phyloP scores from a whole-genome alignment of 768 basidiomycete species.

The Boletus insuetus region DNA sequence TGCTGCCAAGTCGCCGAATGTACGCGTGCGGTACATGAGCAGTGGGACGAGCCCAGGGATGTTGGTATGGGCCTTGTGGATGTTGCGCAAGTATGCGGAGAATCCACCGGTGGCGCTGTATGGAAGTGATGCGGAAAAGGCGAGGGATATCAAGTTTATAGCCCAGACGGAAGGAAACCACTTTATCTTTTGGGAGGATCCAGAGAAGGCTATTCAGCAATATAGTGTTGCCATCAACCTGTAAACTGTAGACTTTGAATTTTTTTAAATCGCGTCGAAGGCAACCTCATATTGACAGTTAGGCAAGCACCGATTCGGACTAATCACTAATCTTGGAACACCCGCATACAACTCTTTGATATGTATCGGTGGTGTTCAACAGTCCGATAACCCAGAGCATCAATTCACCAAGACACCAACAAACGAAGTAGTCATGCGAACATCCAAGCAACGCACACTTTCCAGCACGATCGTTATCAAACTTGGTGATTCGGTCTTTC shows the following conservation, averaged over 20 bases:
- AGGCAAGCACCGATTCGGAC: no score
- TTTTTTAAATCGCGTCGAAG: no score
- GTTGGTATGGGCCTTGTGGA: conserved; percentile 13
- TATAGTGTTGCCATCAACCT: conserved; percentile 7
- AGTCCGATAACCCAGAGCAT: no score
- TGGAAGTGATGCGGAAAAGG: conserved; percentile 17
- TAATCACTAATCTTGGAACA: no score
- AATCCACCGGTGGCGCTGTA: conserved; percentile 5
- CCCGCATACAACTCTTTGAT: no score
- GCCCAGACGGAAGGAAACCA: conserved; percentile 21
- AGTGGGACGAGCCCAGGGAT: conserved; percentile 10
- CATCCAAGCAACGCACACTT: conserved; percentile 22
- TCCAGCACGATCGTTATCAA: conserved; percentile 82
- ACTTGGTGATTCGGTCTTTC: conserved; percentile 52
- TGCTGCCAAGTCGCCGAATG: conserved; percentile 2
- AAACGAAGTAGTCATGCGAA: conserved; percentile 16
- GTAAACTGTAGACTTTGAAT: neutral
- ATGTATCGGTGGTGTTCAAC: no score
- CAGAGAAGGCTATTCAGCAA: conserved; percentile 21
- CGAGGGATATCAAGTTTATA: conserved; percentile 18
- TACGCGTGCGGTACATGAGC: conserved; percentile 21
- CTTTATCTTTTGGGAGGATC: conserved; percentile 25
- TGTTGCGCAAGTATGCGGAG: conserved; percentile 6
- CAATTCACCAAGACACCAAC: no score
- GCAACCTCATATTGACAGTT: no score